Conservation (phyloP, 2,329 filamentous ascomycete genomes). For the Fusarium newnesense region DNA sequence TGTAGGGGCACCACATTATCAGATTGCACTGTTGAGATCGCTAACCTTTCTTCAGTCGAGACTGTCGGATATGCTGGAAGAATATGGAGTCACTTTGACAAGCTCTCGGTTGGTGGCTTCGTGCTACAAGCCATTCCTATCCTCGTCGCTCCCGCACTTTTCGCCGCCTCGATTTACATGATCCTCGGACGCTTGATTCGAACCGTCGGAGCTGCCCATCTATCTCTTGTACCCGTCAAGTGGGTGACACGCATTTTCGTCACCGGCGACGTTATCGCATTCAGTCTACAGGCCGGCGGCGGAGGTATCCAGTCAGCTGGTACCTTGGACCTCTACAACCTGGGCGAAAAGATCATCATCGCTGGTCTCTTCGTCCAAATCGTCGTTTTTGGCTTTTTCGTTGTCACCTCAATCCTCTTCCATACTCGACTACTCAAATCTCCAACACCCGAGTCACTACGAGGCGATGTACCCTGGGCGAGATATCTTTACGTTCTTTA, state of each 20-base stretch:
- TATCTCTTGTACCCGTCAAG: constrained; percentile 6
- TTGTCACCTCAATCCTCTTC: constrained; percentile 5
- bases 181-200: constrained; percentile 15
- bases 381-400: constrained; percentile 9
- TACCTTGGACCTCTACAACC: not conserved
- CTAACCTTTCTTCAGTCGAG: not conserved
- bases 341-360: constrained; percentile 14
- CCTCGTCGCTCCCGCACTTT: constrained; percentile 12
- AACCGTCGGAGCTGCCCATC: not conserved
- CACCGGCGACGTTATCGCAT: not conserved
- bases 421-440: not conserved
- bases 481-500: constrained; percentile 15
- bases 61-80: constrained; percentile 11
- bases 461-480: not conserved
- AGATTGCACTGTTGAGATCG: accelerated
- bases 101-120: not conserved
- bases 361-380: constrained; percentile 9
- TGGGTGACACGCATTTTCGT: constrained; percentile 20
- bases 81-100: constrained; percentile 19
- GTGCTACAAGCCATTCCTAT: constrained; percentile 13
- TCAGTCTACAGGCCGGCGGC: not conserved
- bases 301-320: constrained; percentile 12
- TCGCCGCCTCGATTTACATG: constrained; percentile 21
- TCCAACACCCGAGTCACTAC: not conserved
- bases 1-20: accelerated